These are phyloP conservation scores for Aspergillus saccharolyticus DNA, from an alignment of 495 filamentous ascomycete species.

Conservation along the genomic window DNA sequence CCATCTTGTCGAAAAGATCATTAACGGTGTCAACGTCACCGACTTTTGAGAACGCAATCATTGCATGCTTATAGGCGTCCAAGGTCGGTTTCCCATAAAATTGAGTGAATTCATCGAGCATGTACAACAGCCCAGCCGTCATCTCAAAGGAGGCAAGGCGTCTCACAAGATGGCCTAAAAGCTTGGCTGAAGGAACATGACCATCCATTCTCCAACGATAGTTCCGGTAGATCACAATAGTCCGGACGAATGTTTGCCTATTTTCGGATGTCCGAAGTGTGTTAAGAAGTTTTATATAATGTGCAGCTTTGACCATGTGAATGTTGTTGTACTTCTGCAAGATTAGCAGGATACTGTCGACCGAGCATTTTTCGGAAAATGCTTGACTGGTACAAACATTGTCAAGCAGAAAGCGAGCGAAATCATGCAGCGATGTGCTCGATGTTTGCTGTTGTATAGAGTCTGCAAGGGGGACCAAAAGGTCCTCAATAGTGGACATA, in stretches of 20 bases:
- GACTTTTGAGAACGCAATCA: constrained; percentile 28
- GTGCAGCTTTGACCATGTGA: constrained; percentile 14
- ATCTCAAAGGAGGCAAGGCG: constrained; percentile 25
- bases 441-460: constrained; percentile 8
- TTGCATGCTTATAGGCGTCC: constrained; percentile 27
- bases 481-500: constrained; percentile 9
- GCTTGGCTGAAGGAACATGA: constrained; percentile 13
- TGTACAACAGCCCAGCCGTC: constrained; percentile 30
- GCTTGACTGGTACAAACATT: constrained; percentile 18
- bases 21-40: constrained; percentile 29
- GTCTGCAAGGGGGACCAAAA: constrained; percentile 16
- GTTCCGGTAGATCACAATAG: constrained; percentile 39
- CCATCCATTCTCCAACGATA: constrained; percentile 29
- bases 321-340: constrained; percentile 22
- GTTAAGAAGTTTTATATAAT: constrained; percentile 29
- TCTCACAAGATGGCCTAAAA: constrained; percentile 23
- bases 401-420: constrained; percentile 23
- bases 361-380: constrained; percentile 20
- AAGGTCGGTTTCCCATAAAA: constrained; percentile 26
- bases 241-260: constrained; percentile 23
- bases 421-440: constrained; percentile 1
- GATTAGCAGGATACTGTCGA: constrained; percentile 26
- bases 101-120: constrained; percentile 50
- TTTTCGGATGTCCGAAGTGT: constrained; percentile 21
- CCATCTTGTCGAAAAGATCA: constrained; percentile 28